Evolutionary conservation across 768 basidiomycete species (phyloP).

Genomic region (Mycena sanguinolenta): DNA sequence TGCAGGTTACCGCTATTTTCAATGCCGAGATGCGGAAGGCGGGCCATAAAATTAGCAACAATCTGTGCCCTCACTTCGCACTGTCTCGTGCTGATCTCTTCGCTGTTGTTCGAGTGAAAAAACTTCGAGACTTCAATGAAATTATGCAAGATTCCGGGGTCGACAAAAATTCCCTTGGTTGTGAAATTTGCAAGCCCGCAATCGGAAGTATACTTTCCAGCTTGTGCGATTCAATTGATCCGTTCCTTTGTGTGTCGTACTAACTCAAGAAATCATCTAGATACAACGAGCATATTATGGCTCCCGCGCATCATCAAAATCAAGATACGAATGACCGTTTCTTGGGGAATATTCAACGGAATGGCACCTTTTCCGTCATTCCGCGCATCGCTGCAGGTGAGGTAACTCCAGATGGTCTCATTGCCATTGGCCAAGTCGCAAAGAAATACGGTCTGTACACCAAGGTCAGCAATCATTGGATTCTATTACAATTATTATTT

Average conservation of each 20-base stretch:
- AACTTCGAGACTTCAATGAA: slow-evolving; percentile 66
- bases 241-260: background rate
- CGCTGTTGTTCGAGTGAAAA: slow-evolving; percentile 73
- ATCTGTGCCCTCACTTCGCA: slow-evolving; percentile 75
- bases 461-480: slow-evolving; percentile 48
- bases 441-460: slow-evolving; percentile 79
- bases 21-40: slow-evolving; percentile 78
- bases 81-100: slow-evolving; percentile 78
- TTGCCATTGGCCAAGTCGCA: slow-evolving; percentile 73
- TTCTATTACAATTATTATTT: too few species aligned
- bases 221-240: slow-evolving; percentile 41
- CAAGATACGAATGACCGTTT: slow-evolving; percentile 82
- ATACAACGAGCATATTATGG: slow-evolving; percentile 77
- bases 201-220: slow-evolving; percentile 67
- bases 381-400: slow-evolving; percentile 82
- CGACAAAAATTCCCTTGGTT: slow-evolving; percentile 67
- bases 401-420: slow-evolving; percentile 75
- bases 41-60: slow-evolving; percentile 68
- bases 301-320: slow-evolving; percentile 72
- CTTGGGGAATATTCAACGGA: slow-evolving; percentile 80
- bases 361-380: slow-evolving; percentile 79
- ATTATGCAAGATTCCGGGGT: slow-evolving; percentile 66
- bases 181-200: slow-evolving; percentile 81
- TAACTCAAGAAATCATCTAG: slow-evolving; percentile 25
- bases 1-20: slow-evolving; percentile 48